A percentile compares a stretch with the other conserved stretches of the same genome.
Evolutionary conservation across 2,329 filamentous ascomycete species (phyloP).

Genomic region (Nigrospora osmanthi): DNA sequence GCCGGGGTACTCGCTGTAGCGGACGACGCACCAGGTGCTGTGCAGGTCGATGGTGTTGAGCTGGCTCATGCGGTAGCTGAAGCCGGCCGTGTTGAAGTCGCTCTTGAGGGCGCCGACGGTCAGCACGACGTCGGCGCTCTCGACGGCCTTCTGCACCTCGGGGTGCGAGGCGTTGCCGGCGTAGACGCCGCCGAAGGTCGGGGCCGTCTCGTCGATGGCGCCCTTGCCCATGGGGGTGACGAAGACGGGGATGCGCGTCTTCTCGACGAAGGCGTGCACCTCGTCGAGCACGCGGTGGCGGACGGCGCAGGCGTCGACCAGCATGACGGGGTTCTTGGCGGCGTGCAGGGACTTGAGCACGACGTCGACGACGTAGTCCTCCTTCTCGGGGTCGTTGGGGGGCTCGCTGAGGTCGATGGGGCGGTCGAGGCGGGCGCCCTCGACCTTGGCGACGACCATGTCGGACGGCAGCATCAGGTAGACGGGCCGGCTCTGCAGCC

Average conservation of each 20-base stretch:
- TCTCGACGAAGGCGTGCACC: slow-evolving; percentile 63
- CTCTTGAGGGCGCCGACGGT: slow-evolving; percentile 59
- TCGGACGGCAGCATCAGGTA: slow-evolving; percentile 81
- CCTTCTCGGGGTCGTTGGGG: slow-evolving; percentile 59
- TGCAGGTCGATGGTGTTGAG: slow-evolving; percentile 78
- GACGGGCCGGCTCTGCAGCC: slow-evolving; percentile 65
- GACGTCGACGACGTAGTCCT: slow-evolving; percentile 77
- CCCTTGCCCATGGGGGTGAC: slow-evolving; percentile 90
- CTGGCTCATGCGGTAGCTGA: slow-evolving; percentile 70
- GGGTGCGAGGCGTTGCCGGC: slow-evolving; percentile 68
- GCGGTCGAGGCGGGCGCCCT: slow-evolving; percentile 62
- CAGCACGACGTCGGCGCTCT: slow-evolving; percentile 63
- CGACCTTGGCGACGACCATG: slow-evolving; percentile 68
- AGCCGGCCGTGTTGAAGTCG: slow-evolving; percentile 78
- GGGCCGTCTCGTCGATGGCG: slow-evolving; percentile 67
- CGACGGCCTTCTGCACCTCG: slow-evolving; percentile 55
- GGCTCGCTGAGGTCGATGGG: slow-evolving; percentile 61
- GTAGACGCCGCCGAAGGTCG: slow-evolving; percentile 79
- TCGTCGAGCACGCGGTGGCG: slow-evolving; percentile 67
- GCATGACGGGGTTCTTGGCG: slow-evolving; percentile 67
- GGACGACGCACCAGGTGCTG: slow-evolving; percentile 62
- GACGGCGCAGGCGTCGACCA: slow-evolving; percentile 78
- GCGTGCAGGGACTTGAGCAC: slow-evolving; percentile 65
- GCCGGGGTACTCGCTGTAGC: slow-evolving; percentile 71
- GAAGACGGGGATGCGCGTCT: slow-evolving; percentile 70